Conservation (phyloP, 768 basidiomycete genomes). For the Dentipellis sp. region DNA sequence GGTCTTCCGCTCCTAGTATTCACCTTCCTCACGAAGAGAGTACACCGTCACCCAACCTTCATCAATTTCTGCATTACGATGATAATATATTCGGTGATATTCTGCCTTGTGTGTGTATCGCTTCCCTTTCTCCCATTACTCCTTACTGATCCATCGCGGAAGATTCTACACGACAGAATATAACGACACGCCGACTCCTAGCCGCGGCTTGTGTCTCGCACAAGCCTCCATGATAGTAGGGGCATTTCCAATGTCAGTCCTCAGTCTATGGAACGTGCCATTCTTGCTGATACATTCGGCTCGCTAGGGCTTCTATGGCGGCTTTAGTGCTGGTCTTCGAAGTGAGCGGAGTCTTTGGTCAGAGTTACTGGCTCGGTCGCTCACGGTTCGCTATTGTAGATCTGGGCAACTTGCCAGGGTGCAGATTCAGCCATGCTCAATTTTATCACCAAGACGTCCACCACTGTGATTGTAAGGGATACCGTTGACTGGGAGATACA, state of each 20-base stretch:
- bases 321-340: conserved; percentile 33
- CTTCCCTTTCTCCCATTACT: neutral
- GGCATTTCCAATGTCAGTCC: conserved; percentile 41
- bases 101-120: conserved; percentile 38
- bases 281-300: neutral
- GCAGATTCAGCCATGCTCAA: conserved; percentile 13
- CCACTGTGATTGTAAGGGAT: conserved; percentile 16
- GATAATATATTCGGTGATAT: conserved; percentile 45
- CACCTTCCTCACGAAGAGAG: conserved; percentile 34
- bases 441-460: conserved; percentile 19
- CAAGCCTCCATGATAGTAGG: conserved; percentile 49
- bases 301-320: conserved; percentile 31
- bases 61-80: conserved; percentile 51
- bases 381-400: conserved; percentile 14
- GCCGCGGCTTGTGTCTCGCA: conserved; percentile 30
- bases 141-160: neutral
- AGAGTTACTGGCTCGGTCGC: neutral
- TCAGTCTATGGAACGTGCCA: neutral
- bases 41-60: conserved; percentile 40
- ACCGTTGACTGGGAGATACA: neutral
- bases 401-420: conserved; percentile 27
- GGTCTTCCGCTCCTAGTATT: conserved; percentile 39
- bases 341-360: conserved; percentile 16
- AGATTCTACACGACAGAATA: conserved; percentile 16
- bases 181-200: conserved; percentile 22